Base-by-base conservation (phyloP, 2,329 filamentous ascomycete genomes). In the Geoglossum cookeanum region DNA sequence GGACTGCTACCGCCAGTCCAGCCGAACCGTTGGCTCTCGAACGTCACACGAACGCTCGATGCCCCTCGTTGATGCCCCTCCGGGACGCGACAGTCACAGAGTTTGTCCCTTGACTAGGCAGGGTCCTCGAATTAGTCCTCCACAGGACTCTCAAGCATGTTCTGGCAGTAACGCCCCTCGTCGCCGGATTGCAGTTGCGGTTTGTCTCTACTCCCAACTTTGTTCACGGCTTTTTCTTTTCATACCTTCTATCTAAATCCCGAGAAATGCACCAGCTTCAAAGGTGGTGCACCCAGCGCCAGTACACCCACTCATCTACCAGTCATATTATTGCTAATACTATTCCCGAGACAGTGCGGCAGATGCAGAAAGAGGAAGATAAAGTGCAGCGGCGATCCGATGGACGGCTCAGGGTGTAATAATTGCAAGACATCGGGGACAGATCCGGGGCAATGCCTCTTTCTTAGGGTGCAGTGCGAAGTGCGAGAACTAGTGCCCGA, bases 331-430 rank as follows among this genome's bases (percentile, higher is more conserved):
- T 57, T 35, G 55, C n/a, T 35, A 22, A 49, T 48, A 22, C 27
- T 55, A 30, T 57, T 45, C 32, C 49, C 22, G 30, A 22, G 37
- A 49, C 22, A 96, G 91, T 97, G 91, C 68, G 80, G 81, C 39
- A 81, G 91, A 62, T 97, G 91, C 70, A 81, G 91, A 60, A 90
- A 91, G 72, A 80, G 91, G 59, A 97, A 97, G 75, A 97, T 97
- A 64, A 84, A 87, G 63, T 97, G 91, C 72, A 94, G 86, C 65
- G 91, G 91, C 48, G 88, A 95, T 66, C 75, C 78, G 37, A 85
- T 85, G 35, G 80, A 84, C 64, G 85, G 84, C n/a, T 71, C 74
- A 44, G 81, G 83, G n/a, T 97, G 91, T 69, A 74, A 78, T 9
- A 94, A 90, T 68, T 97, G 91, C 73, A 84, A 81, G 64, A 80